phyloP scores from a whole-genome alignment of 2,329 filamentous ascomycete genomes.

The Arthrobotrys megalospora region DNA sequence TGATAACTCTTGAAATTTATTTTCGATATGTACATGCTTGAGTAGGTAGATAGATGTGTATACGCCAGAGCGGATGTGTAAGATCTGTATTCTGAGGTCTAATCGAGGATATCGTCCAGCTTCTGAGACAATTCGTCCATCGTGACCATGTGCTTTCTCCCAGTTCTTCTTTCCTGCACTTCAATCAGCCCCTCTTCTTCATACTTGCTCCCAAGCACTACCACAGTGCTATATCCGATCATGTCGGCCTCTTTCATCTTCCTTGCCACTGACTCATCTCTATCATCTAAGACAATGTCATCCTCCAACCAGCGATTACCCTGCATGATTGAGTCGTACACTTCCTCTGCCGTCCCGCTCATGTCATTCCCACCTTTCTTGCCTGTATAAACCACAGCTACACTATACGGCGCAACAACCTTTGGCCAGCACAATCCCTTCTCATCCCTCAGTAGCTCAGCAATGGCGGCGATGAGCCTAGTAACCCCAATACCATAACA shows the following conservation, averaged over 20 bases:
- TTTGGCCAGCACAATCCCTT: slow-evolving; percentile 89
- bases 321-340: slow-evolving; percentile 60
- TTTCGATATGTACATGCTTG: slow-evolving; percentile 2
- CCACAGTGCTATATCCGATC: slow-evolving; percentile 86
- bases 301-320: slow-evolving; percentile 52
- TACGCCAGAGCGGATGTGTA: background rate
- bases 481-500: slow-evolving; percentile 97
- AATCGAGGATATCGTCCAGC: slow-evolving; percentile 34
- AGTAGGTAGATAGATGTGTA: background rate
- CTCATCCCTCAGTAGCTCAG: slow-evolving; percentile 79
- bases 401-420: slow-evolving; percentile 86
- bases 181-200: slow-evolving; percentile 75
- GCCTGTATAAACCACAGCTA: slow-evolving; percentile 75
- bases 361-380: slow-evolving; percentile 73
- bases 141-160: slow-evolving; percentile 74
- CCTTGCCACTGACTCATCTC: slow-evolving; percentile 79
- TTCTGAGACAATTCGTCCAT: slow-evolving; percentile 70
- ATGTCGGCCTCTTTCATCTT: slow-evolving; percentile 92
- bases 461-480: slow-evolving; percentile 87
- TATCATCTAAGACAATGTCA: slow-evolving; percentile 83
- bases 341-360: slow-evolving; percentile 50
- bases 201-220: slow-evolving; percentile 84
- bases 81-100: background rate
- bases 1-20: background rate
- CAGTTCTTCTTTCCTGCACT: slow-evolving; percentile 82